phyloP scores from a whole-genome alignment of 345 rosid species.

The Hibiscus trionum region DNA sequence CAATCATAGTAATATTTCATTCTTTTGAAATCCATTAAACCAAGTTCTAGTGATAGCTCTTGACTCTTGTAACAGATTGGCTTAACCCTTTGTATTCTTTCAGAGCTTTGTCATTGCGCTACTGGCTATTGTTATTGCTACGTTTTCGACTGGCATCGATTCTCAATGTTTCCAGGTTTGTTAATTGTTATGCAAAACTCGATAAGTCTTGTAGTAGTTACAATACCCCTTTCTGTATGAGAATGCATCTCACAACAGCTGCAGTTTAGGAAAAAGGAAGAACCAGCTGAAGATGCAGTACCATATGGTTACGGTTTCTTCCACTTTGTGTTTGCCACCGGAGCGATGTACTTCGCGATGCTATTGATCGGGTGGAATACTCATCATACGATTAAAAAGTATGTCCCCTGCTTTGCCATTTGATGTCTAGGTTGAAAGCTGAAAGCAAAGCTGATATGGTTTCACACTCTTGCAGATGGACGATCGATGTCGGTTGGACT shows the following conservation, averaged over 20 bases:
- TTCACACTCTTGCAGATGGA: slow-evolving; percentile 55
- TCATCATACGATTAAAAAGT: slow-evolving; percentile 80
- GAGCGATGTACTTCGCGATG: slow-evolving; percentile 97
- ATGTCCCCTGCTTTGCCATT: slow-evolving; percentile 11
- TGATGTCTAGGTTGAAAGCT: not conserved
- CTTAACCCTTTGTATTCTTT: slow-evolving; percentile 3
- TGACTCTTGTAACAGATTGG: not conserved
- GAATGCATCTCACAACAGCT: slow-evolving; percentile 15
- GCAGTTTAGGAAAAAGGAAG: slow-evolving; percentile 52
- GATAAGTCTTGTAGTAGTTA: not conserved
- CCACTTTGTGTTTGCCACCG: slow-evolving; percentile 93
- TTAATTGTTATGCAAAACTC: slow-evolving; percentile 17
- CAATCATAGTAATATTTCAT: slow-evolving; percentile 59
- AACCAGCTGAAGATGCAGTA: slow-evolving; percentile 47
- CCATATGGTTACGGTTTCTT: slow-evolving; percentile 97
- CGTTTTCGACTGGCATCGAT: slow-evolving; percentile 94
- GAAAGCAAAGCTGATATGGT: not conserved
- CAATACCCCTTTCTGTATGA: not conserved
- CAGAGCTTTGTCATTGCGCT: slow-evolving; percentile 90
- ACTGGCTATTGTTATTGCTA: slow-evolving; percentile 82
- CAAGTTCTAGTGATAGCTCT: not conserved
- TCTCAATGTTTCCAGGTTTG: slow-evolving; percentile 87
- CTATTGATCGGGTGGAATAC: slow-evolving; percentile 88
- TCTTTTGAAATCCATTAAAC: slow-evolving; percentile 2
- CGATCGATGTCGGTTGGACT: slow-evolving; percentile 98